Evolutionary conservation across 768 basidiomycete species (phyloP).

Genomic region (Leccinum arenicola): DNA sequence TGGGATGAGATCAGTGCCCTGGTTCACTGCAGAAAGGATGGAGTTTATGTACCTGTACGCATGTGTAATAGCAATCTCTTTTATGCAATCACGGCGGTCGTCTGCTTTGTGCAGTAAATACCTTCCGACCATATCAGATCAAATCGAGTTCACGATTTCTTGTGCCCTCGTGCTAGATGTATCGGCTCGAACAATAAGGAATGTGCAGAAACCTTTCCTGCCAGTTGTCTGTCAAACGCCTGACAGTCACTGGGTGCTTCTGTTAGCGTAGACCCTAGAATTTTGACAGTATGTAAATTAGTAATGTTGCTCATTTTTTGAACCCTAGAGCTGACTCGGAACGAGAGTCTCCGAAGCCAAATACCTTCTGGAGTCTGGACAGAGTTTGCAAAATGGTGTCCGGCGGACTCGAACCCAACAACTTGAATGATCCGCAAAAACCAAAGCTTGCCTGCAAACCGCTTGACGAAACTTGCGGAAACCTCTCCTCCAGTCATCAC

Average conservation of each 20-base stretch:
- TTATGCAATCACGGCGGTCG: background rate
- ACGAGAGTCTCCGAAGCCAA: too few relatives aligned
- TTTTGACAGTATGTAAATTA: background rate
- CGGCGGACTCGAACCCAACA: too few relatives aligned
- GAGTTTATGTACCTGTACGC: background rate
- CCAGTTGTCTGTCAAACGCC: background rate
- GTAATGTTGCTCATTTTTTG: too few relatives aligned
- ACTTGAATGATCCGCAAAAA: too few relatives aligned
- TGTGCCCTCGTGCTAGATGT: background rate
- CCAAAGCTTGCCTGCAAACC: too few relatives aligned
- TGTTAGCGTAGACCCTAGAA: background rate
- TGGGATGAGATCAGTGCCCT: background rate
- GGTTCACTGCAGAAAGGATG: background rate
- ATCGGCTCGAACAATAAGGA: too few relatives aligned
- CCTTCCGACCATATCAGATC: background rate
- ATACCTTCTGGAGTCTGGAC: too few relatives aligned
- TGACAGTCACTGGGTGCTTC: background rate
- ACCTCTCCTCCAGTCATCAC: too few relatives aligned
- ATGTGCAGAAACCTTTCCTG: background rate
- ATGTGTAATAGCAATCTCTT: background rate
- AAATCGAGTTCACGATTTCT: background rate
- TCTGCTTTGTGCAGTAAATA: background rate
- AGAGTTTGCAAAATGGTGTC: too few relatives aligned
- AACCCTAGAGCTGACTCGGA: too few relatives aligned
- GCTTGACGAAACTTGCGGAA: too few relatives aligned